Base-by-base conservation (phyloP, 306 rosid species). In the Acacia crassicarpa region DNA sequence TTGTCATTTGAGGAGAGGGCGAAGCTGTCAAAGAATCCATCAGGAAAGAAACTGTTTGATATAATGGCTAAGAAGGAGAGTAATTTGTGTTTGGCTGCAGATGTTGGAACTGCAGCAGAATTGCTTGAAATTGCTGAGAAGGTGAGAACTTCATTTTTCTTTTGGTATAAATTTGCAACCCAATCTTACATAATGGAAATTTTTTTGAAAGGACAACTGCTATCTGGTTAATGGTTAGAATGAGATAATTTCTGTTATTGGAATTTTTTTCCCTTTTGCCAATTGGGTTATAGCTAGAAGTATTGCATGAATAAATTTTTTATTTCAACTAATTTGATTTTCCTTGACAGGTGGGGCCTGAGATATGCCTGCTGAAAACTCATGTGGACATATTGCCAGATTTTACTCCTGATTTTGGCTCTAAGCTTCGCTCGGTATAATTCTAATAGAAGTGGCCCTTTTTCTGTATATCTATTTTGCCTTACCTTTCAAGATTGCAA, bases 311-410 rank as follows among this genome's bases (percentile, higher is more conserved):
- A 9, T 23, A 45, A 45, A 35, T 4, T 82, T 22, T 72, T 30
- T 72, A 8, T 68, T 48, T 54, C 23, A 43, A 58, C 66, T 67
- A 19, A 25, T 62, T 53, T 84, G 58, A 59, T 73, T 74, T 76
- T 58, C 51, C 32, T 44, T 68, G 58, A 67, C 91, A 93, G 97
- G 94, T 91, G 81, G 98, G 98, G 35, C 97, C 95, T 8, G 94
- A 93, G 94, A 95, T 95, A 84, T 95, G 98, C 85, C 53, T 95
- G 82, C 81, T 93, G 89, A 95, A 93, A 87, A 93, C 98, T 59
- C 98, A 95, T 71, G 97, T 95, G 82, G 98, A 95, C 79, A 95
- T 93, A 88, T 86, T 90, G 73, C 97, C 97, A 32, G 98, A 95
- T 84, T 95, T 95, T 86, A 93, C 95, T 68, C 90, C 92, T 22